Percentiles rank a stretch among this genome's conserved stretches.
Conservation (phyloP, 2,329 filamentous ascomycete genomes). For the Lachnellula arida region DNA sequence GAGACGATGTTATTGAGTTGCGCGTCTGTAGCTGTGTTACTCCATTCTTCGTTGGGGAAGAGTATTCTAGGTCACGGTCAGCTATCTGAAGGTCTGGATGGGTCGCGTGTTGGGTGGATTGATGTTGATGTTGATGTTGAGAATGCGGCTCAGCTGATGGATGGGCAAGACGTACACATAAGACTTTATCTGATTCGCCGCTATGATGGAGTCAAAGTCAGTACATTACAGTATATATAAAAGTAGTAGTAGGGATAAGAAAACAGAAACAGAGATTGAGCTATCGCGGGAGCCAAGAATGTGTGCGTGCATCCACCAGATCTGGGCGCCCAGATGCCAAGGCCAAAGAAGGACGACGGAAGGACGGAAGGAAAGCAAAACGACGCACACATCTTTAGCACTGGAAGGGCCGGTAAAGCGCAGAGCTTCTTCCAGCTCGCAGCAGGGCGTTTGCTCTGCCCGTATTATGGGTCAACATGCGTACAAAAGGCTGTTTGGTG, state of each 20-base stretch:
- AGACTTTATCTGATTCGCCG: slow-evolving; percentile 25
- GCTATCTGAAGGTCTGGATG: neutral
- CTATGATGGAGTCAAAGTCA: slow-evolving; percentile 15
- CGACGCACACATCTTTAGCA: neutral
- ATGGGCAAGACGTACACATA: slow-evolving; percentile 24
- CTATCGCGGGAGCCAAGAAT: neutral
- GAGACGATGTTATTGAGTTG: slow-evolving; percentile 16
- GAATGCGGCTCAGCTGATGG: neutral
- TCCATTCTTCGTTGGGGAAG: slow-evolving; percentile 30
- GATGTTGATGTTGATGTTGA: neutral
- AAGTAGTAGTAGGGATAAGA: neutral
- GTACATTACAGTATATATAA: neutral
- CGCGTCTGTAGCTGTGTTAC: slow-evolving; percentile 11
- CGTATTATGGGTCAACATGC: neutral
- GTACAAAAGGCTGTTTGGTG: neutral
- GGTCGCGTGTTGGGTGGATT: neutral
- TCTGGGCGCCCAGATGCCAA: neutral
- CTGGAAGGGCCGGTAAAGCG: neutral
- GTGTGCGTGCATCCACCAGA: neutral
- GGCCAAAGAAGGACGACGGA: neutral
- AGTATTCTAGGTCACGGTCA: slow-evolving; percentile 24
- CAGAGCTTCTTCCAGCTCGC: neutral
- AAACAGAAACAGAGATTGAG: neutral
- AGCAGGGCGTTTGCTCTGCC: neutral
- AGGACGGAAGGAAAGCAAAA: neutral